These are phyloP conservation scores for Lactarius vividus DNA, from an alignment of 768 basidiomycete species.

Conservation along the genomic window DNA sequence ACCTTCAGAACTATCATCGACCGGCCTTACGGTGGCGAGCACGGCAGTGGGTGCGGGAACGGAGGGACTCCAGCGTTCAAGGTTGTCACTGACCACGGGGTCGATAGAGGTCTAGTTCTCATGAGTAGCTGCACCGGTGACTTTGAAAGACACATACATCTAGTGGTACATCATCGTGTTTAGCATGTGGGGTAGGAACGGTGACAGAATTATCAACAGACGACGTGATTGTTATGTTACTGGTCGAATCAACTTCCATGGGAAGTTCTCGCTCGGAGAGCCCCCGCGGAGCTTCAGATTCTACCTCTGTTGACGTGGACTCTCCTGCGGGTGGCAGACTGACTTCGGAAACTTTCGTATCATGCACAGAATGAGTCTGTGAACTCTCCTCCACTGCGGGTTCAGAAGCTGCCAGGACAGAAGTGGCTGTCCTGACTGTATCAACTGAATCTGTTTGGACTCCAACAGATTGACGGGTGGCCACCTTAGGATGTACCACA, in stretches of 20 bases:
- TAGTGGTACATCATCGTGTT: constrained; percentile 17
- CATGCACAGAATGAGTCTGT: background rate
- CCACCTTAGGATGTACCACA: background rate
- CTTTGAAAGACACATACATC: constrained; percentile 13
- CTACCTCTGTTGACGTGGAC: constrained; percentile 3
- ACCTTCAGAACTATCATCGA: constrained; percentile 18
- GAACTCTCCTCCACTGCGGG: constrained; percentile 1
- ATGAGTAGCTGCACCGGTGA: constrained; percentile 2
- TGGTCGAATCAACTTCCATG: constrained; percentile 57
- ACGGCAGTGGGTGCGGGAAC: constrained; percentile 8
- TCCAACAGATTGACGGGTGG: constrained; percentile 41
- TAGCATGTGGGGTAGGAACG: constrained; percentile 4
- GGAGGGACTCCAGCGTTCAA: constrained; percentile 23
- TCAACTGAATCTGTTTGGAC: constrained; percentile 41
- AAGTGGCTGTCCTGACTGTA: constrained; percentile 15
- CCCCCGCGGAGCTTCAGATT: background rate
- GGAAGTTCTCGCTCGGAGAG: constrained; percentile 44
- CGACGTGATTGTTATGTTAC: constrained; percentile 38
- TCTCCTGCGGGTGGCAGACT: background rate
- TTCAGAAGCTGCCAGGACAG: background rate
- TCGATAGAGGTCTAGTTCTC: background rate
- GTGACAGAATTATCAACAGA: constrained; percentile 13
- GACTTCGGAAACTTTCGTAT: background rate
- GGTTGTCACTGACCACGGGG: background rate
- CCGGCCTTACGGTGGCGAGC: background rate